Evolutionary conservation across 495 filamentous ascomycete genomes (phyloP).

Genomic region (Pyrenula aspistea): DNA sequence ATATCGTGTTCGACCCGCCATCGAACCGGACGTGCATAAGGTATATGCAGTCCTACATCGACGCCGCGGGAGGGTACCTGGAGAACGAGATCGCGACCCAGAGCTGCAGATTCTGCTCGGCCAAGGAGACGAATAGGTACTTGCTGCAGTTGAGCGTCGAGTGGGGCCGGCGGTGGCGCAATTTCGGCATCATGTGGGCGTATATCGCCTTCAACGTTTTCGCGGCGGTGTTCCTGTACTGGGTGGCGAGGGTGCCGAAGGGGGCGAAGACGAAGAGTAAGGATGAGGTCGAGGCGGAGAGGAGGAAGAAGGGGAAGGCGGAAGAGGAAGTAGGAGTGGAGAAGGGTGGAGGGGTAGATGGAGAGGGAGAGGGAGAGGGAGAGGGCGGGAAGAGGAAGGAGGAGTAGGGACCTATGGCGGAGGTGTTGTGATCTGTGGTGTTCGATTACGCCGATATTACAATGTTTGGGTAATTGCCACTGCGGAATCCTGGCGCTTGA

Average conservation of each 20-base stretch:
- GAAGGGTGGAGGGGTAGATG: too few relatives aligned
- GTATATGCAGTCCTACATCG: constrained; percentile 28
- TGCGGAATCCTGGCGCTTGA: too few relatives aligned
- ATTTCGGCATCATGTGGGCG: constrained; percentile 41
- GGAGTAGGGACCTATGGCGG: too few relatives aligned
- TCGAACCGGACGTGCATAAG: constrained; percentile 33
- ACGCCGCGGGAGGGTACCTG: constrained; percentile 21
- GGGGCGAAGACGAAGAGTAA: not conserved
- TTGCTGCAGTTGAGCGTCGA: constrained; percentile 31
- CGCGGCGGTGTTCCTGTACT: constrained; percentile 38
- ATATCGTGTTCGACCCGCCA: constrained; percentile 40
- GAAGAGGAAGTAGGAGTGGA: too few relatives aligned
- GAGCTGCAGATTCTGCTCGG: constrained; percentile 31
- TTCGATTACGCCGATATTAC: too few relatives aligned
- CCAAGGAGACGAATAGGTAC: constrained; percentile 35
- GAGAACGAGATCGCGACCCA: constrained; percentile 30
- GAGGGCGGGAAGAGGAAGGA: too few relatives aligned
- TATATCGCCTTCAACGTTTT: constrained; percentile 40
- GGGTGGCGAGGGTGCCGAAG: constrained; percentile 31
- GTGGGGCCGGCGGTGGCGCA: constrained; percentile 37
- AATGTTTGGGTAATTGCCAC: too few relatives aligned
- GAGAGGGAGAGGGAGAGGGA: too few relatives aligned
- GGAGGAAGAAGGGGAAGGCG: not conserved
- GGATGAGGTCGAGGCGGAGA: too few relatives aligned
- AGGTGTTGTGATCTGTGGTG: too few relatives aligned